Evolutionary conservation across 2,329 filamentous ascomycete species (phyloP).

Genomic region (Fusarium algeriense): DNA sequence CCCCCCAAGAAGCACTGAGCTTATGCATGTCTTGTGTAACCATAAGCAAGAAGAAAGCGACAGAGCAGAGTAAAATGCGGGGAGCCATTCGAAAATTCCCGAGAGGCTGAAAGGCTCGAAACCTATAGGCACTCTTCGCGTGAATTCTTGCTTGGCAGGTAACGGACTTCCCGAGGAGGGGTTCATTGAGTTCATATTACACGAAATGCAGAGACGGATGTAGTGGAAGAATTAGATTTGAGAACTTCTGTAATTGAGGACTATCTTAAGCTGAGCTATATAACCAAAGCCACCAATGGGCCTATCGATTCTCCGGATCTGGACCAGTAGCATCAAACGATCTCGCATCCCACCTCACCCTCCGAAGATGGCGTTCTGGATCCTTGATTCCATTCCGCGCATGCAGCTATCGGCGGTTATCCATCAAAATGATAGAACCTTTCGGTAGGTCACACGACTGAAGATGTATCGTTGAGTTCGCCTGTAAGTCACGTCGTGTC

Average conservation of each 20-base stretch:
- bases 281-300: too few relatives aligned
- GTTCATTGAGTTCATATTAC: too few relatives aligned
- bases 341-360: slow-evolving; percentile 52
- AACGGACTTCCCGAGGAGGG: too few relatives aligned
- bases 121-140: background rate
- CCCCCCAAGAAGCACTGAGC: rapidly evolving
- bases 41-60: rapidly evolving
- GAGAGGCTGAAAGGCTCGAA: background rate
- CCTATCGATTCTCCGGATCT: too few relatives aligned
- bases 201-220: too few relatives aligned
- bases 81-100: background rate
- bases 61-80: background rate
- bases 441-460: slow-evolving; percentile 45
- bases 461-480: slow-evolving; percentile 43
- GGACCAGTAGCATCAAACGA: slow-evolving; percentile 31
- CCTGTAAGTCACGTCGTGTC: slow-evolving; percentile 18
- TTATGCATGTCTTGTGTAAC: background rate
- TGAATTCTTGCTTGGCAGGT: too few relatives aligned
- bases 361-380: slow-evolving; percentile 51
- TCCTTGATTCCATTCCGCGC: slow-evolving; percentile 50
- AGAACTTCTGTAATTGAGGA: too few relatives aligned
- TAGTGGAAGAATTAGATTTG: too few relatives aligned
- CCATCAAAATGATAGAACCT: slow-evolving; percentile 49
- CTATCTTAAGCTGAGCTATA: too few relatives aligned
- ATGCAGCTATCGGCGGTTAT: slow-evolving; percentile 54